A percentile compares a stretch with the other conserved stretches of the same genome.
Conservation (phyloP, 495 filamentous ascomycete genomes). For the Aspergillus campestris region DNA sequence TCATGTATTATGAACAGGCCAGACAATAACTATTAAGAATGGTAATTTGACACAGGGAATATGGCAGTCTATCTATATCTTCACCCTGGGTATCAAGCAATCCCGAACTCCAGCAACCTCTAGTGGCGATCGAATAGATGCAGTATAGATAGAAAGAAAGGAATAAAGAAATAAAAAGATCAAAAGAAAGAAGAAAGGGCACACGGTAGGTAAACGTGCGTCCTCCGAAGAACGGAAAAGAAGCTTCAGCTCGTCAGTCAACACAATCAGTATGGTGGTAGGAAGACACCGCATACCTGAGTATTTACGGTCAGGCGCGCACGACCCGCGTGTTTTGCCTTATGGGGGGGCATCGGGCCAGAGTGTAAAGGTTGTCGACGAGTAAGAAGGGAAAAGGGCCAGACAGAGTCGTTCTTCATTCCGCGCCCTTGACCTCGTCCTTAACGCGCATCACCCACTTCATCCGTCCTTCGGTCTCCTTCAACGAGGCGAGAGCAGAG, state of each 20-base stretch:
- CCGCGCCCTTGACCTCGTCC: slow-evolving; percentile 39
- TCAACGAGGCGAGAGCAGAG: slow-evolving; percentile 47
- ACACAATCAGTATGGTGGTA: too few relatives aligned
- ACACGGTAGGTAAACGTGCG: too few relatives aligned
- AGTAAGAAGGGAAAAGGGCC: not conserved
- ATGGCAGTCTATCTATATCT: slow-evolving; percentile 9
- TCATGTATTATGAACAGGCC: too few relatives aligned
- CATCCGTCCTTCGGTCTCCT: slow-evolving; percentile 56
- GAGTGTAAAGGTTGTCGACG: not conserved
- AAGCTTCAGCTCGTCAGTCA: too few relatives aligned
- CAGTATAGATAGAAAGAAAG: not conserved
- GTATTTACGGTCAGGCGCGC: too few relatives aligned
- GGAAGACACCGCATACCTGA: too few relatives aligned
- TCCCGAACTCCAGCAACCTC: slow-evolving; percentile 16
- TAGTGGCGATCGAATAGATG: not conserved
- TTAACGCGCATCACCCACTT: slow-evolving; percentile 61
- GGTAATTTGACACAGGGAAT: slow-evolving; percentile 2
- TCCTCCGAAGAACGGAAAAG: too few relatives aligned
- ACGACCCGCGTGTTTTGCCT: too few relatives aligned
- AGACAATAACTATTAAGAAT: too few relatives aligned
- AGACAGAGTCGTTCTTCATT: slow-evolving; percentile 18
- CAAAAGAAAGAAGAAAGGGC: not conserved
- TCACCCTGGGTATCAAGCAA: slow-evolving; percentile 21
- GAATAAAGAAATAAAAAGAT: not conserved
- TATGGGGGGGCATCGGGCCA: too few relatives aligned